Percentiles rank a stretch among this genome's conserved stretches.
phyloP scores from a whole-genome alignment of 495 filamentous ascomycete species.

The Tuber indicum region DNA sequence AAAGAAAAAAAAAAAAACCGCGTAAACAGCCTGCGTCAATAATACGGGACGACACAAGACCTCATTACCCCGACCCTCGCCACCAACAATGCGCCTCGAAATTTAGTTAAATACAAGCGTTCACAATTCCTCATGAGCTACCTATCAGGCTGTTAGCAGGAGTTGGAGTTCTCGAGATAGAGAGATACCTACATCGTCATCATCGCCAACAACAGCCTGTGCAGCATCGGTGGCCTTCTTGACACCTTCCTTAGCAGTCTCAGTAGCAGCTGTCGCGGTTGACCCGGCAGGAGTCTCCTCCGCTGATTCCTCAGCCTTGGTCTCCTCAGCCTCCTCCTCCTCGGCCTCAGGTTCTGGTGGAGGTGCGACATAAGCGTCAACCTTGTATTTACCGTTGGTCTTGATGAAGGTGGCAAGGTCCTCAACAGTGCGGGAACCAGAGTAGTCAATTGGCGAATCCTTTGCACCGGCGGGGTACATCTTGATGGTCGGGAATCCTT shows the following conservation, averaged over 20 bases:
- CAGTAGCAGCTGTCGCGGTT: conserved; percentile 51
- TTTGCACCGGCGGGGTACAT: conserved; percentile 89
- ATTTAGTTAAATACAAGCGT: conserved; percentile 19
- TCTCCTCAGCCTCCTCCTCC: conserved; percentile 48
- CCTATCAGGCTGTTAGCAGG: not conserved
- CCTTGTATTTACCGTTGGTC: conserved; percentile 86
- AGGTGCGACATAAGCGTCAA: conserved; percentile 54
- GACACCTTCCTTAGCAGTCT: conserved; percentile 45
- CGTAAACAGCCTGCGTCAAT: not conserved
- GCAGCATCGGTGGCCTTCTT: conserved; percentile 43
- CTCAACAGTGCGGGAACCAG: conserved; percentile 81
- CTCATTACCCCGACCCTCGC: conserved; percentile 14
- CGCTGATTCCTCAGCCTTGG: conserved; percentile 49
- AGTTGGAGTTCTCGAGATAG: not conserved
- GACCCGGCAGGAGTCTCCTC: conserved; percentile 41
- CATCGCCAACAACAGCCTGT: conserved; percentile 46
- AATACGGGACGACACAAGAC: conserved; percentile 9
- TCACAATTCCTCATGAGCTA: conserved; percentile 63
- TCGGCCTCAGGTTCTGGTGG: conserved; percentile 39
- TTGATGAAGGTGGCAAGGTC: conserved; percentile 90
- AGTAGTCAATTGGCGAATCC: conserved; percentile 75
- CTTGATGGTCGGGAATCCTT: conserved; percentile 99
- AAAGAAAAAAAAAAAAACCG: conserved; percentile 20
- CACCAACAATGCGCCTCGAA: conserved; percentile 17
- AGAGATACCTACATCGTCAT: conserved; percentile 43